phyloP scores from a whole-genome alignment of 345 rosid genomes.

The Heritiera littoralis region DNA sequence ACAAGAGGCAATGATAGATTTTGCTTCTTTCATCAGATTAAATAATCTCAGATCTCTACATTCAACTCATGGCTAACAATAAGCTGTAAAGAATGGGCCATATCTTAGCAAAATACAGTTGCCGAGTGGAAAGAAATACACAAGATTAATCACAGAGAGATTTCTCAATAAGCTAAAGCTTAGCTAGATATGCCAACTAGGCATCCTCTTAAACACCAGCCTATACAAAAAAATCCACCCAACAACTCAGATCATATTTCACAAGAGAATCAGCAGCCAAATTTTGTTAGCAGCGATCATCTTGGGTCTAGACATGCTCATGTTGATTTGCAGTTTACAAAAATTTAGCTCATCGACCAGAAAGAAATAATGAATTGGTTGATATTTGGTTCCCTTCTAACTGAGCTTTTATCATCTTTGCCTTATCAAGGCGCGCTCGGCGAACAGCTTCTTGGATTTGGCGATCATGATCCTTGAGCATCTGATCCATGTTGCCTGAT shows the following conservation, averaged over 20 bases:
- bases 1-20: not conserved
- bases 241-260: conserved; percentile 25
- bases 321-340: conserved; percentile 24
- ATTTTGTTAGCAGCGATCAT: conserved; percentile 24
- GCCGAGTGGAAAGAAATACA: conserved; percentile 32
- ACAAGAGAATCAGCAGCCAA: conserved; percentile 28
- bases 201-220: conserved; percentile 33
- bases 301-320: conserved; percentile 16
- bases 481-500: conserved; percentile 87
- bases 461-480: conserved; percentile 96
- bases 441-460: conserved; percentile 94
- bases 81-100: conserved; percentile 34
- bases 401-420: conserved; percentile 72
- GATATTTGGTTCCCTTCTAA: conserved; percentile 61
- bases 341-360: conserved; percentile 61
- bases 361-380: conserved; percentile 63
- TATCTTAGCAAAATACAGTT: conserved; percentile 23
- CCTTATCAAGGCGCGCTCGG: conserved; percentile 84
- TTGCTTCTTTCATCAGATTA: conserved; percentile 15
- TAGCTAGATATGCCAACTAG: conserved; percentile 29
- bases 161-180: conserved; percentile 28
- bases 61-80: conserved; percentile 7
- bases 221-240: conserved; percentile 43
- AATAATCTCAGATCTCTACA: conserved; percentile 13
- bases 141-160: conserved; percentile 24